Conservation (phyloP, 2,329 filamentous ascomycete genomes). For the Alternaria consortialis region DNA sequence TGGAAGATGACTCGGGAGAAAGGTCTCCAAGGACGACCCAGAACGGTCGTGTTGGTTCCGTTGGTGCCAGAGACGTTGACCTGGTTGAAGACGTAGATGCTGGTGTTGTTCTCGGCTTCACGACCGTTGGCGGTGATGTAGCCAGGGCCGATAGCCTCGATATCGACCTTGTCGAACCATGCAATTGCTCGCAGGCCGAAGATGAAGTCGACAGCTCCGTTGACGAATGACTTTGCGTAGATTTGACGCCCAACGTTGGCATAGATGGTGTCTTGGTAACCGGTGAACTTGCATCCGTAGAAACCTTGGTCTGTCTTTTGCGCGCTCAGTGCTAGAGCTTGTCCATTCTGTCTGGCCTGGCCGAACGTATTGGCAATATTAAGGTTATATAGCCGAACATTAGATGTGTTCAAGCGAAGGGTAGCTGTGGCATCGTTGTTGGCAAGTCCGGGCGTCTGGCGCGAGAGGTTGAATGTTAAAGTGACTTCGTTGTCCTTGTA, state of each 20-base stretch:
- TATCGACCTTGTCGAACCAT: constrained; percentile 57
- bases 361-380: constrained; percentile 59
- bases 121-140: constrained; percentile 37
- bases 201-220: constrained; percentile 67
- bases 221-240: constrained; percentile 64
- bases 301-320: constrained; percentile 61
- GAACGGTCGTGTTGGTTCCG: constrained; percentile 49
- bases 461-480: constrained; percentile 53
- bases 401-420: constrained; percentile 54
- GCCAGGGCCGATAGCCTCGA: constrained; percentile 23
- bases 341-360: constrained; percentile 16
- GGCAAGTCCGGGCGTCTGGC: constrained; percentile 34
- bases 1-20: constrained; percentile 61
- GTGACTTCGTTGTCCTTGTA: constrained; percentile 67
- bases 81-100: constrained; percentile 64
- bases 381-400: constrained; percentile 68
- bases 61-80: constrained; percentile 53
- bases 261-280: constrained; percentile 62
- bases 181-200: constrained; percentile 59
- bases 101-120: constrained; percentile 34
- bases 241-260: constrained; percentile 59
- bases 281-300: constrained; percentile 63
- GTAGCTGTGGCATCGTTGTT: constrained; percentile 63
- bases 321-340: constrained; percentile 62
- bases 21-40: constrained; percentile 61